Evolutionary conservation across 1,139 yeast genomes (phyloP).

Genomic region (Sugiyamaella sp.): DNA sequence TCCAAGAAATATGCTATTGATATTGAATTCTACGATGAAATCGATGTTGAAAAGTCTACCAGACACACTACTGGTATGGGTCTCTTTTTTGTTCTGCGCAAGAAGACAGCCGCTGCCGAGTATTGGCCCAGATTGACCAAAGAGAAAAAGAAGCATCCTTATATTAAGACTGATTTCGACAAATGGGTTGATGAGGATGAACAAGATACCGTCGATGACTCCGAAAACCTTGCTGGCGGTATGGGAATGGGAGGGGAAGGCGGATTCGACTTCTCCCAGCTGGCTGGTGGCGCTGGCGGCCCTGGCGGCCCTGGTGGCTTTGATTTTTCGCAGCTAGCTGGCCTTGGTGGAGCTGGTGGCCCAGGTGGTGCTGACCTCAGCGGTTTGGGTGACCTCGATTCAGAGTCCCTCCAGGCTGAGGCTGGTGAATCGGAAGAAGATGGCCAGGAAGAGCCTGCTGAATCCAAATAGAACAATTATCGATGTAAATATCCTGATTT

Average conservation of each 20-base stretch:
- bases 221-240: conserved; percentile 43
- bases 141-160: conserved; percentile 69
- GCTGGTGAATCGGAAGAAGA: conserved; percentile 32
- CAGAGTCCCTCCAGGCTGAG: conserved; percentile 26
- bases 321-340: conserved; percentile 38
- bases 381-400: conserved; percentile 26
- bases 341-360: conserved; percentile 43
- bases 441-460: conserved; percentile 27
- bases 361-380: conserved; percentile 34
- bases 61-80: conserved; percentile 73
- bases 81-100: conserved; percentile 67
- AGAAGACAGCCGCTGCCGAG: conserved; percentile 67
- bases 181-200: conserved; percentile 97
- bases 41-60: conserved; percentile 66
- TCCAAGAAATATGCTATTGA: conserved; percentile 54
- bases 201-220: conserved; percentile 57
- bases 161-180: conserved; percentile 92
- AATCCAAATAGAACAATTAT: conserved; percentile 3
- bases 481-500: conserved; percentile 4
- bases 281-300: conserved; percentile 41
- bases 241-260: conserved; percentile 43
- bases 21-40: conserved; percentile 71
- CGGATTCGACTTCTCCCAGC: conserved; percentile 36
- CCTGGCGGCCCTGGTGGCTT: conserved; percentile 41
- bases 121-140: conserved; percentile 92